Evolutionary conservation across 2,329 filamentous ascomycete genomes (phyloP), one percentile per base, ranked within the genome.

Genomic region (Polychaeton citri): DNA sequence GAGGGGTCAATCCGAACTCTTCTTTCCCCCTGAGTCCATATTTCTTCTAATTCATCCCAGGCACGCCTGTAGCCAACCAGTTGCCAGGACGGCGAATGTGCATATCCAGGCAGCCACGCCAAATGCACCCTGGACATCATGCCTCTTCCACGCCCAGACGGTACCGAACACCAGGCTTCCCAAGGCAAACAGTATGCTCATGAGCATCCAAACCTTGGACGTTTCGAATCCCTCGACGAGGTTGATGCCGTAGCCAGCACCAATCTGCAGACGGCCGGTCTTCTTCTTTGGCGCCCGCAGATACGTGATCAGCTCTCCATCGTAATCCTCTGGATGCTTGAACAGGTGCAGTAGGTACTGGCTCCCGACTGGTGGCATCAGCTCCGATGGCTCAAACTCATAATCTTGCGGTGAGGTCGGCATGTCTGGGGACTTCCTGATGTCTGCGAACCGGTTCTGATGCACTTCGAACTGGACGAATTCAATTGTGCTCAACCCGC

Each of bases 291-390:
- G 58, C 15, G 50, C 43, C 15, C 57, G 55, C 15, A 53, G 36
- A 39, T 60, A 61, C 1, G 58, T 54, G 15, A 61, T 50, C 5
- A 52, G 37, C 37, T 61, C 59, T 30, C 46, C 46, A 24, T 61
- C 59, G 37, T 61, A 61, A 33, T 62, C 58, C 32, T 51, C 44
- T 3, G 59, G 58, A 30, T 62, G 59, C 33, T 50, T 48, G 48
- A 62, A 60, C 5, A 61, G 45, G 33, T 62, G 59, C 16, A 60
- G 40, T 8, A 62, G 50, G 34, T 62, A 62, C 2, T 52, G 43
- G 33, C 43, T 46, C 9, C 59, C 59, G 1, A 62, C 58, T 4
- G 59, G 59, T 7, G 58, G 59, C 3, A 59, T 42, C 2, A 61
- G 48, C 18, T 62, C 58, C 26, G 50, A 45, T 1, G 57, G 53